A percentile compares a stretch with the other conserved stretches of the same genome.
phyloP scores from a whole-genome alignment of 2,329 filamentous ascomycete species.

The Aspergillus sergii region DNA sequence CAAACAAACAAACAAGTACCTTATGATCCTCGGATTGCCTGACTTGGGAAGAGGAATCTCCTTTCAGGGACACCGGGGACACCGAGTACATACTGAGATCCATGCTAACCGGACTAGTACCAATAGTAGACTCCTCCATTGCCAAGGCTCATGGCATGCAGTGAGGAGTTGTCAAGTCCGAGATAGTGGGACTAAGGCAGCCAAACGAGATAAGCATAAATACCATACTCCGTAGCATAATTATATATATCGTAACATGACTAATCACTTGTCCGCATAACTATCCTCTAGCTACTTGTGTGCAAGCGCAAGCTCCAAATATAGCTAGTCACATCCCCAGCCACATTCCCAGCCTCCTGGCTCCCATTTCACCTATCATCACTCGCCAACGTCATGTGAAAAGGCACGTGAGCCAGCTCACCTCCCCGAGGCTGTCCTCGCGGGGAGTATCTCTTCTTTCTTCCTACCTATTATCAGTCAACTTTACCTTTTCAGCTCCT shows the following conservation, averaged over 20 bases:
- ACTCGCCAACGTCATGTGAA: constrained; percentile 18
- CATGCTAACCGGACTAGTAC: not conserved
- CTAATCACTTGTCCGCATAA: not conserved
- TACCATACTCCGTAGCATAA: not conserved
- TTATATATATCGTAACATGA: not conserved
- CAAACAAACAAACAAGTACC: not conserved
- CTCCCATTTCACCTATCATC: constrained; percentile 14
- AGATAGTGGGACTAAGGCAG: not conserved
- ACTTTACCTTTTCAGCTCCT: not conserved
- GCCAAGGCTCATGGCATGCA: not conserved
- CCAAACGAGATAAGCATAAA: not conserved
- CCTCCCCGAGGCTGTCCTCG: not conserved
- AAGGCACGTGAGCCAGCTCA: constrained; percentile 13
- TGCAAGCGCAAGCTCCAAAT: not conserved
- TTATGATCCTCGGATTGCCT: not conserved
- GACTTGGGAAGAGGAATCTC: not conserved
- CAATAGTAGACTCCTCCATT: not conserved
- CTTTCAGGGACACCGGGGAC: not conserved
- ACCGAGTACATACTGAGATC: not conserved
- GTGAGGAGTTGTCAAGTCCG: not conserved
- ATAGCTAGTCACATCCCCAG: not conserved
- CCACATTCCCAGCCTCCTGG: constrained; percentile 1
- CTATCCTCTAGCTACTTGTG: not conserved
- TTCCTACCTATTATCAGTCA: constrained; percentile 4
- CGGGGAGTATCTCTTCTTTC: not conserved